Percentiles rank a stretch among this genome's conserved stretches.
Evolutionary conservation across 805 yeast species (phyloP).

Genomic region (Saturnispora dispora): DNA sequence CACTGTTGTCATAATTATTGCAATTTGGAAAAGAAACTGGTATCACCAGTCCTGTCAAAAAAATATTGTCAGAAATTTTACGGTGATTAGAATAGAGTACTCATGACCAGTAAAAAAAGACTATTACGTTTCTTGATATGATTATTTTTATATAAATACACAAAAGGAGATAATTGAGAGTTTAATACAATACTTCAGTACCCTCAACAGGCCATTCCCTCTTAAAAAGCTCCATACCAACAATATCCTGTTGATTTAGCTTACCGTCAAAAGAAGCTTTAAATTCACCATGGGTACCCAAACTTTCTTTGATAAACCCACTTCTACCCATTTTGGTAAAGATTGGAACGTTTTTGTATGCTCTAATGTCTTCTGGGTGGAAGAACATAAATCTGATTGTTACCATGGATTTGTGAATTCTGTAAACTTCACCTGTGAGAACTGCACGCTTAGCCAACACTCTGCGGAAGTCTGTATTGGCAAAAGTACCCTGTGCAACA

Average conservation of each 20-base stretch:
- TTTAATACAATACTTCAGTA: not conserved
- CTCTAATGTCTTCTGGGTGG: conserved; percentile 77
- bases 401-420: conserved; percentile 85
- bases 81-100: not conserved
- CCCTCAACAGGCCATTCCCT: conserved; percentile 76
- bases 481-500: conserved; percentile 84
- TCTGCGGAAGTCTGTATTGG: conserved; percentile 78
- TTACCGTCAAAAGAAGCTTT: conserved; percentile 92
- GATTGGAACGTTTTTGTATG: conserved; percentile 85
- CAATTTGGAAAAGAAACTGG: not conserved
- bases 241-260: conserved; percentile 81
- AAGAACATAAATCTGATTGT: conserved; percentile 97
- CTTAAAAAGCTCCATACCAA: conserved; percentile 89
- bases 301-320: conserved; percentile 88
- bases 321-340: conserved; percentile 89
- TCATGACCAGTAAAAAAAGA: not conserved
- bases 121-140: not conserved
- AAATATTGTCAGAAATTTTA: not conserved
- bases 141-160: not conserved
- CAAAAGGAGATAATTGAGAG: not conserved
- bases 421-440: conserved; percentile 89
- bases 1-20: not conserved
- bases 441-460: conserved; percentile 81
- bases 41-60: not conserved
- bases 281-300: conserved; percentile 98